phyloP scores from a whole-genome alignment of 345 rosid genomes.

The Cardamine occulta region DNA sequence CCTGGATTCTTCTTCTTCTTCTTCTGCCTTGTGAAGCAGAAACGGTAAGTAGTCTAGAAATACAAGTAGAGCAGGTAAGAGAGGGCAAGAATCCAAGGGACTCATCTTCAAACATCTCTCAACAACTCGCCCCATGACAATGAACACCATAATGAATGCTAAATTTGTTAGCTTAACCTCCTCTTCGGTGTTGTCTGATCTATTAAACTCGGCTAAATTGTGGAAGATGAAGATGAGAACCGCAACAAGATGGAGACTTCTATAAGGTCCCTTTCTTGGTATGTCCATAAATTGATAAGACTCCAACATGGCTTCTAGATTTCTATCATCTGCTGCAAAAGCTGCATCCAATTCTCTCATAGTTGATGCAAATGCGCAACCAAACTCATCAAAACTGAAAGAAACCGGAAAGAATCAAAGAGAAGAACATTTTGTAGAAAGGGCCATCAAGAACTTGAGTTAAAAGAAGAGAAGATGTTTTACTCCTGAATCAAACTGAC shows the following conservation, averaged over 20 bases:
- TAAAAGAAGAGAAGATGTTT: neutral
- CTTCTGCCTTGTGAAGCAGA: constrained; percentile 54
- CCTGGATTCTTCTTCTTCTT: constrained; percentile 37
- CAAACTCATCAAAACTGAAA: constrained; percentile 71
- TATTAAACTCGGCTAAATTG: constrained; percentile 46
- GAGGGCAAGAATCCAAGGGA: constrained; percentile 55
- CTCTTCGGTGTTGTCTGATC: constrained; percentile 32
- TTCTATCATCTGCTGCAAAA: constrained; percentile 57
- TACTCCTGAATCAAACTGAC: constrained; percentile 44
- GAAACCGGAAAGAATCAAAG: neutral
- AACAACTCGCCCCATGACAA: constrained; percentile 70
- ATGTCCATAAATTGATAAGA: constrained; percentile 66
- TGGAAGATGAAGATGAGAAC: constrained; percentile 66
- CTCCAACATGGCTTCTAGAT: constrained; percentile 55
- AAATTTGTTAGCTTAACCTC: constrained; percentile 44
- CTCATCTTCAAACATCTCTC: constrained; percentile 63
- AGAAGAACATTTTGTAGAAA: neutral
- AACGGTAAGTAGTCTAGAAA: constrained; percentile 73
- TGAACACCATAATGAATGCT: constrained; percentile 55
- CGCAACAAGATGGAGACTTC: constrained; percentile 68
- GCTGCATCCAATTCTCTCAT: constrained; percentile 60
- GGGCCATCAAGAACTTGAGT: constrained; percentile 5
- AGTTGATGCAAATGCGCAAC: constrained; percentile 63
- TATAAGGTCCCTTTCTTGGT: constrained; percentile 70
- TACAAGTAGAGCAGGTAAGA: constrained; percentile 73